A percentile compares a stretch with the other conserved stretches of the same genome.
These are phyloP conservation scores for Cryptosporidium ubiquitum DNA, from an alignment of 169 alveolate genomes.

Conservation along the genomic window DNA sequence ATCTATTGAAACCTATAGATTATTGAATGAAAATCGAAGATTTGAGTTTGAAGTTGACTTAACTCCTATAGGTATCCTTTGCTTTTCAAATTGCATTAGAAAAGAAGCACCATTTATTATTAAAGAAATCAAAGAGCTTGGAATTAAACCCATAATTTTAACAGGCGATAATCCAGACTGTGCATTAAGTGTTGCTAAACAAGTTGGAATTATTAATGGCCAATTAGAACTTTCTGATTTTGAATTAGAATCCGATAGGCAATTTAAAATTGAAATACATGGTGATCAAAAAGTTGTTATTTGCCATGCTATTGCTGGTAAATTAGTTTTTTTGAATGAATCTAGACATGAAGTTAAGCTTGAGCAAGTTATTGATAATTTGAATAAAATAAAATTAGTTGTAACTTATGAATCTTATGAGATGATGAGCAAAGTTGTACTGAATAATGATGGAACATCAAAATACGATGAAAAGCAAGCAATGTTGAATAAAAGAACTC, in stretches of 20 bases:
- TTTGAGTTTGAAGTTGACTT: not conserved
- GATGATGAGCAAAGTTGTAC: not conserved
- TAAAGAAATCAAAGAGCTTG: constrained; percentile 30
- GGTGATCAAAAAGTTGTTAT: not conserved
- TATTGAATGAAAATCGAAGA: not conserved
- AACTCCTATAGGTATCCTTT: constrained; percentile 38
- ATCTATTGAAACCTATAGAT: not conserved
- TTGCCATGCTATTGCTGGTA: not conserved
- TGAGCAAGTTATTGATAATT: constrained; percentile 1
- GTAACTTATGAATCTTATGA: constrained; percentile 36
- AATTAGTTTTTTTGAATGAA: constrained; percentile 39
- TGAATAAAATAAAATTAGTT: not conserved
- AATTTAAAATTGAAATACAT: not conserved
- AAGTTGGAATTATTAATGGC: constrained; percentile 22
- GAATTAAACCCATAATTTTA: constrained; percentile 19
- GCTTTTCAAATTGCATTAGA: constrained; percentile 44
- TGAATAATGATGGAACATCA: not conserved
- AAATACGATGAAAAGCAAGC: not conserved
- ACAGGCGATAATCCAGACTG: constrained; percentile 60
- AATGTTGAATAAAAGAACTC: not conserved
- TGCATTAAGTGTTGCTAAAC: constrained; percentile 34
- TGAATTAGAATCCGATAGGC: not conserved
- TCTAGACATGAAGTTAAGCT: not conserved
- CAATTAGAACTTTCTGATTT: not conserved
- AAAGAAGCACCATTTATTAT: constrained; percentile 12